Base-by-base conservation (phyloP, 495 filamentous ascomycete species). In the Neurospora sp. region DNA sequence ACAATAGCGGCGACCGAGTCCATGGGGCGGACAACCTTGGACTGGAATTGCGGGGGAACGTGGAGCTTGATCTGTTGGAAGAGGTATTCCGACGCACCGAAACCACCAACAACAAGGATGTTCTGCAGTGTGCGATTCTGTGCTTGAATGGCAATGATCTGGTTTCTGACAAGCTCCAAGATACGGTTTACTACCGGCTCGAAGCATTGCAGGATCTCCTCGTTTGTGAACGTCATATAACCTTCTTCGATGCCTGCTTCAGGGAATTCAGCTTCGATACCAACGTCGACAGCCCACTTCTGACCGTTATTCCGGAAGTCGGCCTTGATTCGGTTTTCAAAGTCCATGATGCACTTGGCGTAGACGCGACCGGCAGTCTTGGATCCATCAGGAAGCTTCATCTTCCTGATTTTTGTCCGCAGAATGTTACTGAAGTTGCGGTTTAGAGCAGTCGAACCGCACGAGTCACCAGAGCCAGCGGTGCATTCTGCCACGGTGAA, bases 21-120 rank as follows among this genome's bases (percentile, higher is more conserved):
- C 91, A 93, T 93, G 69, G 91, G 91, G 70, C 91, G 86, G 44
- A 93, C 91, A 44, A 93, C 91, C 86, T 92, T 92, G 78, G 89
- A 88, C 80, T 93, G 90, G 87, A 91, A 93, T 79, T 93, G 91
- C 16, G 91, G 91, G n/a, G 91, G 91, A 5, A 93, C 91, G 78
- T 93, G 91, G n/a, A 93, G 88, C 80, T 92, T 92, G 84, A 93
- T 93, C 81, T 93, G 91, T 80, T 93, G 91, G 87, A 93, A 93
- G 74, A 93, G 88, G 79, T 93, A 93, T 80, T 93, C 91, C 10
- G 90, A 92, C 41, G 90, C 91, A 77, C 91, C 91, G 75, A 93
- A 93, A 60, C 91, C 91, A 80, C 91, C 91, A 60, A 93, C 91
- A 7, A 93, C 90, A 69, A 93, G 80, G 71, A 93, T 91, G 78